Evolutionary conservation across 2,329 filamentous ascomycete species (phyloP), one percentile per base, ranked within the genome.

Genomic region (Exophiala sp.): DNA sequence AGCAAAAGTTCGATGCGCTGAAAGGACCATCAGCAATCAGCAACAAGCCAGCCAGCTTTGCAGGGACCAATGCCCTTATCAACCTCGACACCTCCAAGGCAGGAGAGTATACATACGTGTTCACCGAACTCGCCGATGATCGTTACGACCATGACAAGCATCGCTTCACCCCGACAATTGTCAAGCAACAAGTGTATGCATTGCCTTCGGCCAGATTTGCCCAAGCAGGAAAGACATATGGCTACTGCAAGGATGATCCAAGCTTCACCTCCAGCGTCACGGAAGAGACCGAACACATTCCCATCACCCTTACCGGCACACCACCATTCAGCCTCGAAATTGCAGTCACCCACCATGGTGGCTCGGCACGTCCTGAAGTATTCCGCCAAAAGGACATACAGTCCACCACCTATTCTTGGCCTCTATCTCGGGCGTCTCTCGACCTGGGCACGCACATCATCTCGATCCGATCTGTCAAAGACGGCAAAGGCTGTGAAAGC

Each of bases 311-410:
- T 14, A 85, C 85, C 52, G 93, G 93, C 32, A 75, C 84, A 13
- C 81, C 91, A 5, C 93, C 93, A 0, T 98, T 98, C 71, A 84
- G 83, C 41, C 74, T 98, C 3, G 93, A 97, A 65, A 78, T 97
- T 19, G 89, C 91, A 63, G 88, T 98, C 68, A 95, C 90, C 70
- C 91, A 97, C 62, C 86, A 94, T 63, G 85, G 86, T 46, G 43
- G 54, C 7, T 86, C 82, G 21, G 80, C 82, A 8, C 82, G 84
- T 56, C 82, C 89, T 0, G 90, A 97, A 64, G 80, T 86, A 16
- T 85, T 94, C 65, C 81, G 83, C 43, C 83, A 96, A 57, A 81
- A 86, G 8, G 84, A 88, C 56, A 90, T 98, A 61, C 78, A 81
- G 50, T 78, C 80, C 21, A 84, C 83, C 64, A 77, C 77, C 30